Base-by-base conservation (phyloP, 1,139 yeast species). In the Saccharomyces hybrid region DNA sequence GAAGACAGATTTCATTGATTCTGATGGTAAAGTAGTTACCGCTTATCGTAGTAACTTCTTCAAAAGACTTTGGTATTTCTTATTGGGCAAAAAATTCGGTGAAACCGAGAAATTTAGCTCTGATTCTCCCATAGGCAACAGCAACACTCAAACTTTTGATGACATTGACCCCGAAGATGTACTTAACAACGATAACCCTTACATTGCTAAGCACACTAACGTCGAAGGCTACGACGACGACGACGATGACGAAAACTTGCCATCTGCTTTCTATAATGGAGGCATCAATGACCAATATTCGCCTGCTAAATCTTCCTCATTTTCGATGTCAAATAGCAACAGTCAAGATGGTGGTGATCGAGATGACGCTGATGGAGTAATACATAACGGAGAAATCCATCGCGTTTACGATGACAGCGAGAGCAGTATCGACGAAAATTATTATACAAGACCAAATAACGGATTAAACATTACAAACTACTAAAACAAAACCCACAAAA, bases 11-110 rank as follows among this genome's bases (percentile, higher is more conserved):
- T 73, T 72, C 56, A 68, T 74, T 53, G 73, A 74, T 58, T 69
- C 75, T 4, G 75, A 74, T 57, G 77, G 77, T 55, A 73, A 73
- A 56, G 65, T 73, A 6, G 71, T 74, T 12, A 64, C 71, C 0
- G 66, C 71, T 14, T 63, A 63, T 54, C 65, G 61, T 19, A 31
- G 34, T 21, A 51, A 46, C 19, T 32, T 51, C 47, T 47, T 51
- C 14, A 38, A 16, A 28, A 51, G 34, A 24, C 14, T 47, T 14
- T 51, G 53, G 53, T 51, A 51, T 9, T 26, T 42, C 19, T 26
- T 47, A 26, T n/a, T 51, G 11, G 53, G 53, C 19, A 51, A 47
- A 27, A 34, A 47, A 19, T n/a, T 28, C 19, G 49, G 19, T 8
- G 53, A 47, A 14, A 26, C 32, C 16, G 38, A 47, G 11, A 51